A percentile compares a stretch with the other conserved stretches of the same genome.
These are phyloP conservation scores for Casuarina equisetifolia DNA, from an alignment of 306 rosid genomes.

Conservation along the genomic window DNA sequence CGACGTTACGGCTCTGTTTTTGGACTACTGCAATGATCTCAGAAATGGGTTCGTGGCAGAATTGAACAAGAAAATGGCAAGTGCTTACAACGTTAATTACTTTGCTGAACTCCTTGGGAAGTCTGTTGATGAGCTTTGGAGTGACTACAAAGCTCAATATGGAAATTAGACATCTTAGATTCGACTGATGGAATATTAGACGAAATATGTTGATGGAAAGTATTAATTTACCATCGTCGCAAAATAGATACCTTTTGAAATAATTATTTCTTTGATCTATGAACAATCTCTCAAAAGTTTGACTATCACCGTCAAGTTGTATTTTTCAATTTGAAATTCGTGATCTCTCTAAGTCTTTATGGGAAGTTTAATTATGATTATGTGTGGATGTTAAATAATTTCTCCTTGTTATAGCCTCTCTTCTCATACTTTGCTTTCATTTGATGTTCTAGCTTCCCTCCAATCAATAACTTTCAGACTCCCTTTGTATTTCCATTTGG, in stretches of 20 bases:
- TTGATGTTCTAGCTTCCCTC: too few species aligned
- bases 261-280: not conserved
- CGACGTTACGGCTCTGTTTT: conserved; percentile 35
- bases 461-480: too few species aligned
- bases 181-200: too few species aligned
- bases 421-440: too few species aligned
- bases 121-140: conserved; percentile 44
- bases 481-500: too few species aligned
- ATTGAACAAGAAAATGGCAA: conserved; percentile 41
- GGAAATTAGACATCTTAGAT: not conserved
- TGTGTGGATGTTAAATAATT: too few species aligned
- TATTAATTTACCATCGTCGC: too few species aligned
- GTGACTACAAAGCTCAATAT: conserved; percentile 47
- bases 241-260: too few species aligned
- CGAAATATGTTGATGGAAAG: not conserved
- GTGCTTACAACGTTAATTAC: conserved; percentile 31
- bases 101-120: conserved; percentile 45
- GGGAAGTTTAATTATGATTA: too few species aligned
- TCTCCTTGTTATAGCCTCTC: too few species aligned
- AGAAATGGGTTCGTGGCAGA: conserved; percentile 49
- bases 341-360: too few species aligned
- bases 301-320: not conserved
- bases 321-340: too few species aligned
- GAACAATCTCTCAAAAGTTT: not conserved
- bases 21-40: conserved; percentile 38